phyloP scores from a whole-genome alignment of 768 basidiomycete species.

The Termitomyces sp. region DNA sequence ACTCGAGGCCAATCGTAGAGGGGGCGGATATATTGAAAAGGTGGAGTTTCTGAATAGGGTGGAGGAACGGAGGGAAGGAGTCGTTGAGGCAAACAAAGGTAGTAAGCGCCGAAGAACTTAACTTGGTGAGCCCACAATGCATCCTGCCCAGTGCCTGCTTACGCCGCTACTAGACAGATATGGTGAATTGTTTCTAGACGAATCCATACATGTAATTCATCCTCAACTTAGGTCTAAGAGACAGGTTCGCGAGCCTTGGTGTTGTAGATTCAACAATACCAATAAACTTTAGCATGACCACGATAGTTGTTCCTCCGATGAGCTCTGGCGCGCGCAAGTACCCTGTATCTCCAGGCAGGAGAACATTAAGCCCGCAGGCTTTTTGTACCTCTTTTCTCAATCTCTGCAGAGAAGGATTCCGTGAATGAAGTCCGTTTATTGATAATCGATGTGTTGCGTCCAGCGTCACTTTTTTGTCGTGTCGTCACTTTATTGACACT shows the following conservation, averaged over 20 bases:
- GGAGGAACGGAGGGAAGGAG: conserved; percentile 63
- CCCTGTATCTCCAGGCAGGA: too few relatives aligned
- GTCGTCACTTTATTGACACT: neutral
- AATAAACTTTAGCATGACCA: neutral
- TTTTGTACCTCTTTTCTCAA: too few relatives aligned
- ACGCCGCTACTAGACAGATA: neutral
- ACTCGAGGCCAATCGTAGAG: conserved; percentile 66
- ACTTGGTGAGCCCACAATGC: neutral
- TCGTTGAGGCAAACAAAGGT: conserved; percentile 49
- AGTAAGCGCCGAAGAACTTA: conserved; percentile 44
- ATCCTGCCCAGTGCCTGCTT: neutral
- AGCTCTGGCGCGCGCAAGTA: too few relatives aligned
- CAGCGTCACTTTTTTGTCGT: neutral
- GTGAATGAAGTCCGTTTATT: too few relatives aligned
- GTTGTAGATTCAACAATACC: neutral
- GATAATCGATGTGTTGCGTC: too few relatives aligned
- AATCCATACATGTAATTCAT: neutral
- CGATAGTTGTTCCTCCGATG: neutral
- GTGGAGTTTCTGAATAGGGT: conserved; percentile 80
- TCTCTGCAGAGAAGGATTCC: too few relatives aligned
- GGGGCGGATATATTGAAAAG: conserved; percentile 81
- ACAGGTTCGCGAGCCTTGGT: neutral
- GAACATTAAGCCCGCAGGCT: too few relatives aligned
- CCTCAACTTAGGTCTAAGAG: neutral
- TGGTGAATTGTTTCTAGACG: neutral